Evolutionary conservation across 1,284 basidiomycete species (phyloP).

Genomic region (Ceratobasidium sp.): DNA sequence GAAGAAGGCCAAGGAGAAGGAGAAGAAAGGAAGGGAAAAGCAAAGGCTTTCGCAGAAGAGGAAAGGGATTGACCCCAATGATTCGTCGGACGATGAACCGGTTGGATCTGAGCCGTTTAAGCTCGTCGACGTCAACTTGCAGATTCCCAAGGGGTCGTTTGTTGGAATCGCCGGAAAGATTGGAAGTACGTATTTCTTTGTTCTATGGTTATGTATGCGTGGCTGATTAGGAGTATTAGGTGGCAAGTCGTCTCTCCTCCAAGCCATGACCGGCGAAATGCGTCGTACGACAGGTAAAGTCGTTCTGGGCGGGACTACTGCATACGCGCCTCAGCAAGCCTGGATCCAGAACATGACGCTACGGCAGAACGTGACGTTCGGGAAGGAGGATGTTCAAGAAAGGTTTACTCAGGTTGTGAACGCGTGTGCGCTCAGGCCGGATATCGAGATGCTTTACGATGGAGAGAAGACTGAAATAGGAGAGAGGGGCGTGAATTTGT

Average conservation of each 20-base stretch:
- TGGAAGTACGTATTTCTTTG: constrained; percentile 53
- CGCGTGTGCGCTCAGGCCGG: constrained; percentile 59
- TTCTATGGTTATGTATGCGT: not conserved
- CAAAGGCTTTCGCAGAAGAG: constrained; percentile 36
- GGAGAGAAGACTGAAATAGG: constrained; percentile 50
- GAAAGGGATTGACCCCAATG: constrained; percentile 34
- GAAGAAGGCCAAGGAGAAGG: constrained; percentile 50
- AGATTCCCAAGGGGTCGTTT: constrained; percentile 59
- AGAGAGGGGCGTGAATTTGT: constrained; percentile 50
- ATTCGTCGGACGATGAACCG: constrained; percentile 48
- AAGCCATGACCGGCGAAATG: constrained; percentile 63
- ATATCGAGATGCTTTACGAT: constrained; percentile 57
- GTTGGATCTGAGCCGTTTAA: constrained; percentile 56
- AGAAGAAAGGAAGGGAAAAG: constrained; percentile 54
- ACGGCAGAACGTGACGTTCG: constrained; percentile 59
- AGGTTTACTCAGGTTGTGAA: constrained; percentile 53
- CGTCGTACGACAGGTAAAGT: constrained; percentile 59
- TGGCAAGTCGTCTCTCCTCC: constrained; percentile 61
- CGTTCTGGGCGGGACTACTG: constrained; percentile 61
- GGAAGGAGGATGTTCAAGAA: constrained; percentile 56
- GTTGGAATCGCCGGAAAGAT: constrained; percentile 63
- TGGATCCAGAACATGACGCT: constrained; percentile 66
- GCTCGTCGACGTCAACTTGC: constrained; percentile 59
- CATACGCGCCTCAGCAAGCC: constrained; percentile 66
- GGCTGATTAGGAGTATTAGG: constrained; percentile 30